Evolutionary conservation across 108 stramenopile species (phyloP).

Genomic region (Skeletonema menzelii): DNA sequence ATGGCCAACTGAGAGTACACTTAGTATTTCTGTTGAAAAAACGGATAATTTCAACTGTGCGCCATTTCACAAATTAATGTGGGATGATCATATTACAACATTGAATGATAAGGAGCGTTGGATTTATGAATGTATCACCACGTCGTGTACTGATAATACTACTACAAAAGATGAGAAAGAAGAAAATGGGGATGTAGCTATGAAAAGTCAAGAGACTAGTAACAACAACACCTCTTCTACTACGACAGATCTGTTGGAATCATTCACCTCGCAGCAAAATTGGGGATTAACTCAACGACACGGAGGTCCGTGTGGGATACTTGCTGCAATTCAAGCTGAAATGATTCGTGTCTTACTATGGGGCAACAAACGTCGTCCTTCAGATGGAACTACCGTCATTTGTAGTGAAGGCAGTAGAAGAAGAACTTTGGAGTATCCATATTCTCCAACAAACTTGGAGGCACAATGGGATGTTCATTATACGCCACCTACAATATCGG

Average conservation of each 20-base stretch:
- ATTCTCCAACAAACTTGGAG: neutral
- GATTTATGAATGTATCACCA: constrained; percentile 57
- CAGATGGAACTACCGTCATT: neutral
- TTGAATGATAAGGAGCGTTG: constrained; percentile 69
- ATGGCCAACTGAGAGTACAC: neutral
- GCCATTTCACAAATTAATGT: constrained; percentile 47
- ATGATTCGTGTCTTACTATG: constrained; percentile 67
- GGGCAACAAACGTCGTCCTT: constrained; percentile 29
- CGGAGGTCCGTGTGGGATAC: constrained; percentile 90
- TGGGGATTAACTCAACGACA: constrained; percentile 87
- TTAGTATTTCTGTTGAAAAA: neutral
- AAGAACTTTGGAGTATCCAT: constrained; percentile 20
- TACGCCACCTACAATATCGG: neutral
- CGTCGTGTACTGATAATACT: neutral
- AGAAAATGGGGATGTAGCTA: neutral
- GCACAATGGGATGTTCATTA: neutral
- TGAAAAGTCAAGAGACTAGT: constrained; percentile 9
- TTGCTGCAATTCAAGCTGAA: constrained; percentile 86
- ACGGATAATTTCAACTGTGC: constrained; percentile 1
- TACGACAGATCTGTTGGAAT: neutral
- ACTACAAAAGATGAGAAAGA: neutral
- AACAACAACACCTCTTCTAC: neutral
- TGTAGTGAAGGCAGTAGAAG: neutral
- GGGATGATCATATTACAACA: constrained; percentile 55
- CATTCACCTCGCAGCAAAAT: constrained; percentile 3